phyloP scores from a whole-genome alignment of 805 yeast species.

The Kodamaea kaohsiungensis region DNA sequence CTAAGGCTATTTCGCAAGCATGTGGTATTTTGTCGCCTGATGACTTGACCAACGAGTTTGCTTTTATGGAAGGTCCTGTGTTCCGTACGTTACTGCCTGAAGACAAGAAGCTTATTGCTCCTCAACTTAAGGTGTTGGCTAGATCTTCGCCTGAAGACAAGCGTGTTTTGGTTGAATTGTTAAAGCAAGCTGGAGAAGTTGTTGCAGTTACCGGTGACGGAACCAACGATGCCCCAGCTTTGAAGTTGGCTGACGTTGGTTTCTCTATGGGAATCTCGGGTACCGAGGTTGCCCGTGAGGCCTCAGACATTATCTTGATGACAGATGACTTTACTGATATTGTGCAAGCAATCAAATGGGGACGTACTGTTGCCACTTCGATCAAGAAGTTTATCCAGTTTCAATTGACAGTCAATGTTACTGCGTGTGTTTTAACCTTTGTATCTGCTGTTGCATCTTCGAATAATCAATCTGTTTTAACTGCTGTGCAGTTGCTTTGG shows the following conservation, averaged over 20 bases:
- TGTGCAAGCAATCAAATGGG: slow-evolving; percentile 98
- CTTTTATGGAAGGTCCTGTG: slow-evolving; percentile 90
- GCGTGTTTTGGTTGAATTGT: slow-evolving; percentile 76
- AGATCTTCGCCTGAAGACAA: slow-evolving; percentile 97
- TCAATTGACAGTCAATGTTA: slow-evolving; percentile 92
- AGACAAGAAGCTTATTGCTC: slow-evolving; percentile 64
- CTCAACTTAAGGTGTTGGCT: slow-evolving; percentile 80
- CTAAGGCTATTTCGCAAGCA: slow-evolving; percentile 82
- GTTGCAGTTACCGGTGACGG: slow-evolving; percentile 99
- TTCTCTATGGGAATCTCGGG: slow-evolving; percentile 99
- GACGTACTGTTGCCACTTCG: slow-evolving; percentile 92
- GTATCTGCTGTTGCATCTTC: slow-evolving; percentile 86
- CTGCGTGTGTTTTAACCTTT: slow-evolving; percentile 94
- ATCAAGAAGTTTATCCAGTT: slow-evolving; percentile 95
- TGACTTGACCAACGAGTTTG: slow-evolving; percentile 50
- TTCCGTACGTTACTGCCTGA: slow-evolving; percentile 66
- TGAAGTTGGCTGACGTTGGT: slow-evolving; percentile 95
- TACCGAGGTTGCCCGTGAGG: slow-evolving; percentile 98
- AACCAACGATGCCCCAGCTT: slow-evolving; percentile 97
- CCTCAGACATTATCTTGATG: slow-evolving; percentile 89
- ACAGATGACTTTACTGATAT: slow-evolving; percentile 93
- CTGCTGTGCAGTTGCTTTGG: slow-evolving; percentile 97
- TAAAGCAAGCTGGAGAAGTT: slow-evolving; percentile 81
- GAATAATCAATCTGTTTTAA: slow-evolving; percentile 81
- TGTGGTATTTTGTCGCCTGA: slow-evolving; percentile 73